Base-by-base conservation (phyloP, 75 land plant species). In the Pinus albicaulis region DNA sequence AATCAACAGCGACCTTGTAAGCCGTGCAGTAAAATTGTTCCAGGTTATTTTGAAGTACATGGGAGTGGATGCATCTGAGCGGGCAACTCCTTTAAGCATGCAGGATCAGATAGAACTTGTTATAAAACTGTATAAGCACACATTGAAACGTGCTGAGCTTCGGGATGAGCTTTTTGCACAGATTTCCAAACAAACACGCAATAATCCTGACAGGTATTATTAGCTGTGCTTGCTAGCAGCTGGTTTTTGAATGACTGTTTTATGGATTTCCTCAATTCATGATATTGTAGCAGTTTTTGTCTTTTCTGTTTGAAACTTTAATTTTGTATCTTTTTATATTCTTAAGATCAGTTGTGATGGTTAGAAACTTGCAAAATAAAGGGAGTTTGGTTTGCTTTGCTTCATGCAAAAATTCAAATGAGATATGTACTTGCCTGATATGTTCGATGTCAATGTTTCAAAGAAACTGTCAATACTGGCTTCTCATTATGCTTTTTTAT, bases 131-230 rank as follows among this genome's bases (percentile, higher is more conserved):
- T 97, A 89, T 78, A 97, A 97, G 77, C 99, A 97, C 36, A 91
- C 98, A 28, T 71, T 97, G 84, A 97, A 97, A 80, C 95, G 93
- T 69, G 80, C 89, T 41, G 99, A 97, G 82, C 95, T 97, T n/a
- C 87, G 99, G 38, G 98, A 97, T 86, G 99, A 97, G 75, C 80
- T 97, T 55, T 97, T 94, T 81, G 88, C 80, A 7, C 99, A 97
- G 79, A 82, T 97, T 38, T 86, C 92, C 20, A 97, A 97, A 75
- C 99, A 97, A 78, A 97, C 99, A 34, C 89, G 93, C 61, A 97
- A 94, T 70, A 92, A 91, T 72, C 92, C 92, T 72, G 98, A 94
- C 79, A 90, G 90, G 99, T 94, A 76, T 74, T 57, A 68, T 41
- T 68, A 41, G 12, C 4, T 20, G 22, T n/a, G 2, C 23, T 38